A percentile compares a stretch with the other conserved stretches of the same genome.
phyloP scores from a whole-genome alignment of 1,284 basidiomycete species.

The Ganoderma boninense region DNA sequence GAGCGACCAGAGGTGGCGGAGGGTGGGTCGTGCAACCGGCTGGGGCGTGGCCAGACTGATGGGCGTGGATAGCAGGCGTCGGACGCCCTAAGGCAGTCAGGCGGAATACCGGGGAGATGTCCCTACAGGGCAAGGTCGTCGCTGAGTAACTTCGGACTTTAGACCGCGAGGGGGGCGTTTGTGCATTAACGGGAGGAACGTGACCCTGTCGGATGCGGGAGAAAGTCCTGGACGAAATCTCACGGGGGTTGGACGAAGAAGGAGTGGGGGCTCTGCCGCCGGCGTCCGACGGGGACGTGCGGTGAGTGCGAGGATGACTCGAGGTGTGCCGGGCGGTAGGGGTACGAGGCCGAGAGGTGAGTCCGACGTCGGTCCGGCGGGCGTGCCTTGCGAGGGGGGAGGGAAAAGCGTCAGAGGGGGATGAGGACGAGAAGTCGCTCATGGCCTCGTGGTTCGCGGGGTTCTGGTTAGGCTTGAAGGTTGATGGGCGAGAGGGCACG shows the following conservation, averaged over 20 bases:
- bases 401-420: conserved; percentile 35
- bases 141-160: conserved; percentile 35
- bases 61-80: conserved; percentile 33
- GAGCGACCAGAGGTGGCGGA: conserved; percentile 30
- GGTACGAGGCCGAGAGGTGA: conserved; percentile 25
- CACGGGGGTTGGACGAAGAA: conserved; percentile 27
- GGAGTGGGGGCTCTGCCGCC: conserved; percentile 30
- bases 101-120: conserved; percentile 37
- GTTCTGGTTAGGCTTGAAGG: conserved; percentile 28
- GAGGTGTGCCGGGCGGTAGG: conserved; percentile 30
- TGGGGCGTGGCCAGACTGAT: conserved; percentile 39
- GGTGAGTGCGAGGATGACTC: conserved; percentile 26
- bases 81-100: conserved; percentile 34
- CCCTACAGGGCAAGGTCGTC: conserved; percentile 34
- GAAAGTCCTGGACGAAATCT: conserved; percentile 24
- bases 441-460: conserved; percentile 42
- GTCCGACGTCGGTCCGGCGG: conserved; percentile 31
- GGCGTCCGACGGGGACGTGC: conserved; percentile 27
- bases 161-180: conserved; percentile 26
- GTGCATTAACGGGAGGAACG: conserved; percentile 21
- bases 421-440: conserved; percentile 37
- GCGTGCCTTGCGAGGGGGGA: conserved; percentile 24
- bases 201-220: conserved; percentile 24
- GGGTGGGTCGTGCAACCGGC: conserved; percentile 29
- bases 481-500: conserved; percentile 36